Percentiles rank a stretch among this genome's conserved stretches.
Evolutionary conservation across 352 stramenopile genomes (phyloP).

Genomic region (Phytopythium aichiense): DNA sequence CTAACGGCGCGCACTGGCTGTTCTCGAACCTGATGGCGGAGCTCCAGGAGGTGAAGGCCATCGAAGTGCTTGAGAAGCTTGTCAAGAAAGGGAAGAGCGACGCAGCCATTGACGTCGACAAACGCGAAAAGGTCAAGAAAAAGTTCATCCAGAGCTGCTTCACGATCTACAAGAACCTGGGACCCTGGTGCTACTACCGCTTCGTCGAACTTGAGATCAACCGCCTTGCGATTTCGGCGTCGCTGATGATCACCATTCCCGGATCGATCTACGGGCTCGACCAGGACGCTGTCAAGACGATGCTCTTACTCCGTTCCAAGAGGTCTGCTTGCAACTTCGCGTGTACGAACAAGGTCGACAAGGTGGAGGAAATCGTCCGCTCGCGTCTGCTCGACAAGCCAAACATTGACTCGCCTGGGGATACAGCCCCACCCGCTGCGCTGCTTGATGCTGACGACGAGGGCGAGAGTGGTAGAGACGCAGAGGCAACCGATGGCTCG

Average conservation of each 20-base stretch:
- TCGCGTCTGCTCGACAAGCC: constrained; percentile 21
- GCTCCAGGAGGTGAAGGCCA: constrained; percentile 38
- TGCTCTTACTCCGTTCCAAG: constrained; percentile 42
- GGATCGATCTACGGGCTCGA: constrained; percentile 61
- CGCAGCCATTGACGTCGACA: constrained; percentile 24
- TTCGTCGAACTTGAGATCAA: constrained; percentile 75
- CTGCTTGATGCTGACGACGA: constrained; percentile 12
- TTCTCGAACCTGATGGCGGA: constrained; percentile 39
- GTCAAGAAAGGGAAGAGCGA: constrained; percentile 49
- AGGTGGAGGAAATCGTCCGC: constrained; percentile 51
- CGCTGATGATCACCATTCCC: constrained; percentile 45
- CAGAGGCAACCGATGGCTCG: neutral
- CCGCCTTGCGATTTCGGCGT: constrained; percentile 44
- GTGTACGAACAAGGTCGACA: constrained; percentile 47
- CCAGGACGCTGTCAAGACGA: constrained; percentile 41
- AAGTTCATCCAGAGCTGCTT: constrained; percentile 60
- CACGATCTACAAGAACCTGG: constrained; percentile 56
- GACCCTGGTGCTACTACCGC: constrained; percentile 70
- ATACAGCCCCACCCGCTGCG: constrained; percentile 10
- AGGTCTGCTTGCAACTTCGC: constrained; percentile 37
- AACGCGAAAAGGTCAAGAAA: constrained; percentile 40
- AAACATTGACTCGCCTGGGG: neutral
- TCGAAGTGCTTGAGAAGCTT: constrained; percentile 45
- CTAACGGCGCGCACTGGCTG: constrained; percentile 16
- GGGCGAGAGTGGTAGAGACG: constrained; percentile 6